Evolutionary conservation across 306 rosid genomes (phyloP).

Genomic region (Echinosophora koreensis): DNA sequence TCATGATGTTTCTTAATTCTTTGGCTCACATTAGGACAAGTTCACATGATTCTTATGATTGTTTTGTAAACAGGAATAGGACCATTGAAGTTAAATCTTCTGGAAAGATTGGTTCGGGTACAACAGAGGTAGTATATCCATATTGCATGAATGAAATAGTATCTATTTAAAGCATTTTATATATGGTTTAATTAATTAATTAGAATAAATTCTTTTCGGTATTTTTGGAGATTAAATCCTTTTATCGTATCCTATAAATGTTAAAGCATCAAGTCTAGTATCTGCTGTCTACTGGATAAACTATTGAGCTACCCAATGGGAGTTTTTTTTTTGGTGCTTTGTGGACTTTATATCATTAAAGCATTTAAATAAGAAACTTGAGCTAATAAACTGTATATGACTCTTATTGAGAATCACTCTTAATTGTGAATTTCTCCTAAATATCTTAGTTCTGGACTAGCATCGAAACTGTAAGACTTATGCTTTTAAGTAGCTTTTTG

Average conservation of each 20-base stretch:
- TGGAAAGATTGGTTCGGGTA: slow-evolving; percentile 85
- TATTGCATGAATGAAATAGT: slow-evolving; percentile 19
- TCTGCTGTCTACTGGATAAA: neutral
- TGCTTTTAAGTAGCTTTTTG: slow-evolving; percentile 1
- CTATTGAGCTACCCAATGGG: neutral
- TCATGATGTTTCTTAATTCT: slow-evolving; percentile 3
- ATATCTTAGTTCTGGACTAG: slow-evolving; percentile 9
- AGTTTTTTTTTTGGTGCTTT: slow-evolving; percentile 19
- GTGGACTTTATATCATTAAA: neutral
- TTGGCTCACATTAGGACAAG: slow-evolving; percentile 32
- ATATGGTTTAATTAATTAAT: slow-evolving; percentile 5
- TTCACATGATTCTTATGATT: slow-evolving; percentile 45
- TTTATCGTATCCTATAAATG: slow-evolving; percentile 1
- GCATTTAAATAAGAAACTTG: slow-evolving; percentile 3
- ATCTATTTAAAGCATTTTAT: slow-evolving; percentile 18
- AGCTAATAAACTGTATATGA: neutral
- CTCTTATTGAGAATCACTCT: neutral
- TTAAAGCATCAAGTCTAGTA: slow-evolving; percentile 4
- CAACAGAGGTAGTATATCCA: slow-evolving; percentile 73
- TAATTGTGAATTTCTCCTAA: slow-evolving; percentile 23
- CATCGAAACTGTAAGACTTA: neutral
- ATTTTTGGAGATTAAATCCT: slow-evolving; percentile 4
- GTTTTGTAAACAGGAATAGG: slow-evolving; percentile 77
- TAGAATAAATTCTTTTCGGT: neutral
- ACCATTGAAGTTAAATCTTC: slow-evolving; percentile 72